These are phyloP conservation scores for Podospora appendiculata DNA, from an alignment of 495 filamentous ascomycete genomes.

Conservation along the genomic window DNA sequence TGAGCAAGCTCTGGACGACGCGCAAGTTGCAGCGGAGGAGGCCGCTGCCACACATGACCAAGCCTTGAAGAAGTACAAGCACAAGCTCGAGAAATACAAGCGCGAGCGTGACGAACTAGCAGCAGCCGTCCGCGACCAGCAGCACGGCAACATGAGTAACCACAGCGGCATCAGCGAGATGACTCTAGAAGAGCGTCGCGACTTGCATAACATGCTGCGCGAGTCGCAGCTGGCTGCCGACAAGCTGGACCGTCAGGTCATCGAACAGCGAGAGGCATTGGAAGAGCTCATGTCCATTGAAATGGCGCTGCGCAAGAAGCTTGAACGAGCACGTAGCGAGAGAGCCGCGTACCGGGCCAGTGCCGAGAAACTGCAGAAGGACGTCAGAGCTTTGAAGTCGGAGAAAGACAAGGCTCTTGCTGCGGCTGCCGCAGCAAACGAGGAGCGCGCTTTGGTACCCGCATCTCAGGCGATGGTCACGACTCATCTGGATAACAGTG, in stretches of 20 bases:
- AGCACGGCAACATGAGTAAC: slow-evolving; percentile 15
- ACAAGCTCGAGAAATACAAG: slow-evolving; percentile 41
- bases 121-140: slow-evolving; percentile 20
- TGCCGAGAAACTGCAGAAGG: slow-evolving; percentile 34
- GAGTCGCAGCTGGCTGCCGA: slow-evolving; percentile 56
- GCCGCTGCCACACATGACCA: slow-evolving; percentile 79
- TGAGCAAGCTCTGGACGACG: slow-evolving; percentile 70
- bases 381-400: slow-evolving; percentile 28
- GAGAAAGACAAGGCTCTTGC: slow-evolving; percentile 28
- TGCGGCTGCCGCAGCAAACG: slow-evolving; percentile 11
- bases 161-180: slow-evolving; percentile 20
- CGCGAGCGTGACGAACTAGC: slow-evolving; percentile 27
- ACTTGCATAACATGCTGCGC: slow-evolving; percentile 60
- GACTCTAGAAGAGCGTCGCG: slow-evolving; percentile 37
- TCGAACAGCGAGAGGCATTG: slow-evolving; percentile 27
- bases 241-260: slow-evolving; percentile 35
- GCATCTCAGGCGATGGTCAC: background rate
- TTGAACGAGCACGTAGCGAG: slow-evolving; percentile 38
- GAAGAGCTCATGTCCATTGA: slow-evolving; percentile 25
- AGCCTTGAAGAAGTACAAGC: slow-evolving; percentile 48
- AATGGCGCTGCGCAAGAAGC: slow-evolving; percentile 31
- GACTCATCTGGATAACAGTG: slow-evolving; percentile 1
- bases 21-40: slow-evolving; percentile 64
- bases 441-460: slow-evolving; percentile 11
- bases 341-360: slow-evolving; percentile 34